These are phyloP conservation scores for Viridothelium virens DNA, from an alignment of 495 filamentous ascomycete genomes.

Conservation along the genomic window DNA sequence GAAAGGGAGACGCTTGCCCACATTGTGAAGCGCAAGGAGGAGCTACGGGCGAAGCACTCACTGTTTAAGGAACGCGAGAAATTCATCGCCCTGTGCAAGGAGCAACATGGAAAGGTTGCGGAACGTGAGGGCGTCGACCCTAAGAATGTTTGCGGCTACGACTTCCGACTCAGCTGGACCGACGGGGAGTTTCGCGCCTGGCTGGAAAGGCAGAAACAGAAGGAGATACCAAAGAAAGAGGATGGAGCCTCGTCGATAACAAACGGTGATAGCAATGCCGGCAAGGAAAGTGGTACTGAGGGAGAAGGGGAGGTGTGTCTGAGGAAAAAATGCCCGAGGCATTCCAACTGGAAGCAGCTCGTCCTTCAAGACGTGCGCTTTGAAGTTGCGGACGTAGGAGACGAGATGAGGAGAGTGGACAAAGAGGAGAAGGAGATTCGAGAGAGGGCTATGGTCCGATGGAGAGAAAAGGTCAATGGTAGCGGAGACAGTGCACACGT, in stretches of 20 bases:
- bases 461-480: slow-evolving; percentile 14
- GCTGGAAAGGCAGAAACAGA: slow-evolving; percentile 28
- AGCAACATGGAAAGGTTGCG: slow-evolving; percentile 28
- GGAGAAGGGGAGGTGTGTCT: slow-evolving; percentile 26
- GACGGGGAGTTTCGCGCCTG: slow-evolving; percentile 50
- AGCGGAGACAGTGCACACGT: neutral
- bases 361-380: slow-evolving; percentile 35
- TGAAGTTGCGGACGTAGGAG: slow-evolving; percentile 34
- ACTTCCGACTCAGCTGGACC: slow-evolving; percentile 52
- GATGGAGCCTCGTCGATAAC: slow-evolving; percentile 9
- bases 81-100: slow-evolving; percentile 32
- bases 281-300: slow-evolving; percentile 8
- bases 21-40: slow-evolving; percentile 26
- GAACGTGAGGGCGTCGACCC: slow-evolving; percentile 33
- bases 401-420: slow-evolving; percentile 33
- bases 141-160: slow-evolving; percentile 62
- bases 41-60: slow-evolving; percentile 26
- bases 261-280: slow-evolving; percentile 14
- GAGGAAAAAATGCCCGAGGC: slow-evolving; percentile 35
- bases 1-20: slow-evolving; percentile 26
- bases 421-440: slow-evolving; percentile 32
- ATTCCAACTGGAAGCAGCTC: slow-evolving; percentile 36
- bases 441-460: slow-evolving; percentile 28
- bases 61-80: slow-evolving; percentile 36
- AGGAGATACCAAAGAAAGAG: slow-evolving; percentile 11